Base-by-base conservation (phyloP, 371 early-diverging fungal species). In the Mucor saturninus region DNA sequence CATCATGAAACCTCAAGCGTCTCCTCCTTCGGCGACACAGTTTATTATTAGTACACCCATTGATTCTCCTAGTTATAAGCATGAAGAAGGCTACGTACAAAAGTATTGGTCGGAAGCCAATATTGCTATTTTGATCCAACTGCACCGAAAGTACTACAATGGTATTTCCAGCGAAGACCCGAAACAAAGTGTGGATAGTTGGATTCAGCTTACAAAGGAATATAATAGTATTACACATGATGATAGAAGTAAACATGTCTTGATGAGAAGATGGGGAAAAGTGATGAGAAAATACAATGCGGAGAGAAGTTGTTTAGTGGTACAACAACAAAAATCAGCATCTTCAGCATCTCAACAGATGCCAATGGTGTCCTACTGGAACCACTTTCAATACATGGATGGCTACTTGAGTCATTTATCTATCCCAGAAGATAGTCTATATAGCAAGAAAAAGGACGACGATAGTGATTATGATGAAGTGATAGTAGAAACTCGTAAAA, bases 381-480 rank as follows among this genome's bases (percentile, higher is more conserved):
- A 54, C 14, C 61, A 61, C 11, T 61, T 61, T 38, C 61, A 54
- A 46, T 61, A 61, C 45, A 54, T 61, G 61, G 54, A 61, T 38
- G 37, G 54, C 7, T 61, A 61, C 7, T 37, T 61, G 14, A 35
- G 37, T 7, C 61, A 61, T 46, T 28, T 39, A n/a, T 54, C 61
- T 30, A 32, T 61, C 13, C 54, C 54, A 31, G 61, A 61, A 6
- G 37, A 61, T 38, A 39, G 46, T 5, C 14, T 61, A 1, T 7
- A 29, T 13, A 37, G 2, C 26, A 15, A 7, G 35, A 54, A 9
- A 7, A 29, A 13, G 15, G 45, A 26, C 3, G 52, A 35, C 1
- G n/a, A 52, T 9, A n/a, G 5, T 15, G 42, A 32, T 9, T 26
- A 32, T 2, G 15, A 21, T 32, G 13, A 43, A 30, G 50, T 50